These are phyloP conservation scores for Thraustochytrium sp. DNA, from an alignment of 352 stramenopile genomes.

Conservation along the genomic window DNA sequence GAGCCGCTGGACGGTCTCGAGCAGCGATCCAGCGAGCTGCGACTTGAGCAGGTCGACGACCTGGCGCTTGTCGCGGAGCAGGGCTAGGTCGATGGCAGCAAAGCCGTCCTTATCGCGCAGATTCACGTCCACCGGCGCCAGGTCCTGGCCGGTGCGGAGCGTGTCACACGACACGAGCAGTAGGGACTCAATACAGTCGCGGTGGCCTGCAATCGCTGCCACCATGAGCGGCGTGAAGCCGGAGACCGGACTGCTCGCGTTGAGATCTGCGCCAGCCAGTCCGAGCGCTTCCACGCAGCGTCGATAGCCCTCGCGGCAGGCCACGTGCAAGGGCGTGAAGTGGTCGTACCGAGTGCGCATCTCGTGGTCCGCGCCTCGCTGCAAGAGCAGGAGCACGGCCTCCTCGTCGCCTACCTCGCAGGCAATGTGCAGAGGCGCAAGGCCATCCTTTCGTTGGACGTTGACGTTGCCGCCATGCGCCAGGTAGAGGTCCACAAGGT, in stretches of 20 bases:
- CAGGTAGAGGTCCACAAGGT: constrained; percentile 13
- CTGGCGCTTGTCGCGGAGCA: not conserved
- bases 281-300: constrained; percentile 6
- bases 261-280: constrained; percentile 14
- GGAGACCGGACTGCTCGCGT: not conserved
- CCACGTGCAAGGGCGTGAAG: constrained; percentile 4
- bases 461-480: not conserved
- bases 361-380: not conserved
- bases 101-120: not conserved
- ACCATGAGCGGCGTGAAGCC: constrained; percentile 9
- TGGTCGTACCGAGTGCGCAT: not conserved
- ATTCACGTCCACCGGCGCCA: not conserved
- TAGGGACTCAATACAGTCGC: not conserved
- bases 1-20: not conserved
- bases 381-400: not conserved
- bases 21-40: not conserved
- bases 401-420: constrained; percentile 27
- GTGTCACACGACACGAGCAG: not conserved
- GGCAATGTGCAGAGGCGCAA: not conserved
- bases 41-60: not conserved
- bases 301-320: not conserved
- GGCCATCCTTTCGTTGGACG: not conserved
- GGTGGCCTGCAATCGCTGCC: not conserved
- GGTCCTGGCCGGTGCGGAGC: not conserved
- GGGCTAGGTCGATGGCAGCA: not conserved